Base-by-base conservation (phyloP, 345 rosid species). In the Pseudoturritis turrita region DNA sequence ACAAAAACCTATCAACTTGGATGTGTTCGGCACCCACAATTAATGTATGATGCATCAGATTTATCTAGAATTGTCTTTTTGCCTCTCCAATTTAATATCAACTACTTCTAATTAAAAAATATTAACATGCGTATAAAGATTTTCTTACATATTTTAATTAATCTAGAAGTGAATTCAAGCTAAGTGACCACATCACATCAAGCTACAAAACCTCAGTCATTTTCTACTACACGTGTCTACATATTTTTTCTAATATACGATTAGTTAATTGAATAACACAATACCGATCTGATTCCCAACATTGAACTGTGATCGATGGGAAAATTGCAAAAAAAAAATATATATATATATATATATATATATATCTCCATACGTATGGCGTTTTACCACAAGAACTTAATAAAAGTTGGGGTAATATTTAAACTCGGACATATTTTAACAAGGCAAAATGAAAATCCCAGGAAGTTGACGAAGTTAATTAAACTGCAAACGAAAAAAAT, bases 1-100 rank as follows among this genome's bases (percentile, higher is more conserved):
- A 54, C 57, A 13, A 62, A 68, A 37, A 54, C 6, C 9, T 62
- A 62, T 68, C 75, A 70, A 76, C 46, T 76, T 76, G 75, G 65
- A 62, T 55, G 66, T 70, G 66, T 29, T 70, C 54, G 79, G 70
- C 65, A 29, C 31, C 71, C 60, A 62, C 60, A 37, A 55, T 68
- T 62, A 75, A 61, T 75, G 51, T 68, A 61, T 44, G 39, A 45
- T 69, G 54, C 58, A 55, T 62, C 64, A 39, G 53, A 76, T 23
- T 36, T 62, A 62, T 62, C 59, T 12, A 69, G 71, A 46, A 60
- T 55, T 62, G 65, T 70, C 66, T 70, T 60, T 55, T 45, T 62
- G 40, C 25, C 29, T 13, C 10, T 45, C 65, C n/a, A 54, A 44
- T 19, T 17, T 43, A 28, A 40, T 44, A 62, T 43, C 58, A 53